Percentiles rank a stretch among this genome's conserved stretches.
These are phyloP conservation scores for Iodosphaeria phyllophila DNA, from an alignment of 2,329 filamentous ascomycete species.

Conservation along the genomic window DNA sequence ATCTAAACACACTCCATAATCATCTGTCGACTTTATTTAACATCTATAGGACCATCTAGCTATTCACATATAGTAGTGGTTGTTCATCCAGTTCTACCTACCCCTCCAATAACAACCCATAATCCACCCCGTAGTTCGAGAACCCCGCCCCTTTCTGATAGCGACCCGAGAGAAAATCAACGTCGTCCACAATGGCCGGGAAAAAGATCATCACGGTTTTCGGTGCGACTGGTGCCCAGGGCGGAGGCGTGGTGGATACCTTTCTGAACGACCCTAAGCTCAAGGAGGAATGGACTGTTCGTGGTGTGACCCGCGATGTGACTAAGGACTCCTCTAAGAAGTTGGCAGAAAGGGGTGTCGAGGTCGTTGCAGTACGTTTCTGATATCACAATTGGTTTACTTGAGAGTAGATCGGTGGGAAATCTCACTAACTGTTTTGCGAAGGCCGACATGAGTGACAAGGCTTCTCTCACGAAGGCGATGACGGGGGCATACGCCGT, in stretches of 20 bases:
- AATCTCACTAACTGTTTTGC: slow-evolving; percentile 1
- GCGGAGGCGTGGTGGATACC: slow-evolving; percentile 30
- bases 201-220: slow-evolving; percentile 34
- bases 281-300: slow-evolving; percentile 27
- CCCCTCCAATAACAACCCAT: too few relatives aligned
- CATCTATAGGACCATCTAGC: too few relatives aligned
- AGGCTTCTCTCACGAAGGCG: slow-evolving; percentile 21
- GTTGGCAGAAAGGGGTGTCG: slow-evolving; percentile 24
- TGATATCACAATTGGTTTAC: neutral
- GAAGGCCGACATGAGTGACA: slow-evolving; percentile 29
- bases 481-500: slow-evolving; percentile 27
- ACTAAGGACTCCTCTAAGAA: slow-evolving; percentile 22
- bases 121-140: too few relatives aligned
- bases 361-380: slow-evolving; percentile 26
- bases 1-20: too few relatives aligned
- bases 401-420: too few relatives aligned
- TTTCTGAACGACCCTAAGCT: slow-evolving; percentile 20
- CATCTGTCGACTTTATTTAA: too few relatives aligned
- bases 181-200: too few relatives aligned
- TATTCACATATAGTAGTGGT: too few relatives aligned
- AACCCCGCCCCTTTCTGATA: too few relatives aligned
- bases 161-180: too few relatives aligned
- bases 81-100: too few relatives aligned
- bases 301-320: slow-evolving; percentile 33
- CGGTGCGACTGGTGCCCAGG: slow-evolving; percentile 41